These are phyloP conservation scores for Rhodotorula toruloides DNA, from an alignment of 768 basidiomycete species.

Conservation along the genomic window DNA sequence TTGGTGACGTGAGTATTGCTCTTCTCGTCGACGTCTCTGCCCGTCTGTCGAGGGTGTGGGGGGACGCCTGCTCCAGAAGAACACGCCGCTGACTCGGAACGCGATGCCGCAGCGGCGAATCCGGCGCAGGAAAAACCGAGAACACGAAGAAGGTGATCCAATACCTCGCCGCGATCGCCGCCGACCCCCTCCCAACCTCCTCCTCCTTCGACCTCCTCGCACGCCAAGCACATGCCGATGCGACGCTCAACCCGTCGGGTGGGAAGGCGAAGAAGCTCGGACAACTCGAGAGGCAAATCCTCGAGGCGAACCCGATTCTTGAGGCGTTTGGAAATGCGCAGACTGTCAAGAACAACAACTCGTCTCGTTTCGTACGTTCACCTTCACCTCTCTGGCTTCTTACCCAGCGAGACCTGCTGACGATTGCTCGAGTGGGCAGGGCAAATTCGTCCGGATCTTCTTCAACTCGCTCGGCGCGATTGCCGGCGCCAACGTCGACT, in stretches of 20 bases:
- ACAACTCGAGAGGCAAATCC: conserved; percentile 86
- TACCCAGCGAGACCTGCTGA: background rate
- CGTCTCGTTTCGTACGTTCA: conserved; percentile 69
- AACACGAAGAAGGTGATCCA: conserved; percentile 98
- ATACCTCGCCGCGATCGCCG: conserved; percentile 93
- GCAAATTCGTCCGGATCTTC: conserved; percentile 93
- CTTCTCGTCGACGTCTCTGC: conserved; percentile 38
- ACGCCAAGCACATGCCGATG: conserved; percentile 43
- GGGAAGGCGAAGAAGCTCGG: conserved; percentile 53
- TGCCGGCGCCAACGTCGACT: conserved; percentile 95
- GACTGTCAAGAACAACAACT: conserved; percentile 96
- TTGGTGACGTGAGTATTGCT: conserved; percentile 76
- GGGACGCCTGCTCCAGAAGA: no score
- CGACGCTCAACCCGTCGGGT: background rate
- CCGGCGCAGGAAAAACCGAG: conserved; percentile 97
- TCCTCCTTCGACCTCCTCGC: conserved; percentile 54
- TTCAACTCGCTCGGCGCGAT: conserved; percentile 91
- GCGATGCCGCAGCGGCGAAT: conserved; percentile 72
- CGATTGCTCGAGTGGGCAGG: conserved; percentile 48
- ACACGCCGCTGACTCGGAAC: no score
- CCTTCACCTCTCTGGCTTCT: background rate
- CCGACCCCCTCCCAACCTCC: conserved; percentile 58
- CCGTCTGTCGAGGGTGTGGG: background rate
- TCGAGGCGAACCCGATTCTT: conserved; percentile 94
- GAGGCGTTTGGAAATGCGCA: conserved; percentile 99